These are phyloP conservation scores for Penicillium bovifimosum DNA, from an alignment of 495 filamentous ascomycete genomes.

Conservation along the genomic window DNA sequence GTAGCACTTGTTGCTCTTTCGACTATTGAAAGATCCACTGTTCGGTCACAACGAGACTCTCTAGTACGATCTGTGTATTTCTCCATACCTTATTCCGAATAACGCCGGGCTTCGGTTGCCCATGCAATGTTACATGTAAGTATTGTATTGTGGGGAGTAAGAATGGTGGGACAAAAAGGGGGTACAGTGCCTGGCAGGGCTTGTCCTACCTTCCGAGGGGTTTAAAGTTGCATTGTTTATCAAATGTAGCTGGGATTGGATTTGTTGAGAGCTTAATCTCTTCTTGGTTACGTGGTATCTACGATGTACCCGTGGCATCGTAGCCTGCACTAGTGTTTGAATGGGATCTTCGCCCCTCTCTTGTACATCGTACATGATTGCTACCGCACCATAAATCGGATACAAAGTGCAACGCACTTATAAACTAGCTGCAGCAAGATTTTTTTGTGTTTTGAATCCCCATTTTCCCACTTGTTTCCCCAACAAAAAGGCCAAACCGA, in stretches of 20 bases:
- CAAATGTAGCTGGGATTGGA: neutral
- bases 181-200: neutral
- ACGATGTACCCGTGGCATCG: neutral
- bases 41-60: neutral
- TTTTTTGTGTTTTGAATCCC: neutral
- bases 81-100: neutral
- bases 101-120: neutral
- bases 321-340: neutral
- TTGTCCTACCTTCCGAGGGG: neutral
- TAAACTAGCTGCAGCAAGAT: neutral
- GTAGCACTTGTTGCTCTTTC: neutral
- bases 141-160: neutral
- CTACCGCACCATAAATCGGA: neutral
- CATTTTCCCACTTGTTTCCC: conserved; percentile 2
- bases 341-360: neutral
- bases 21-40: neutral
- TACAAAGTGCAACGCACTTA: neutral
- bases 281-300: neutral
- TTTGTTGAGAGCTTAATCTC: neutral
- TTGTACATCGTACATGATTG: neutral
- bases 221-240: neutral
- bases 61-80: neutral
- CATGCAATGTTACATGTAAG: neutral
- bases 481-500: neutral
- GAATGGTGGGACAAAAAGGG: neutral